These are phyloP conservation scores for Elymus sibiricus DNA, from an alignment of 176 grass and related monocot species.

Conservation along the genomic window DNA sequence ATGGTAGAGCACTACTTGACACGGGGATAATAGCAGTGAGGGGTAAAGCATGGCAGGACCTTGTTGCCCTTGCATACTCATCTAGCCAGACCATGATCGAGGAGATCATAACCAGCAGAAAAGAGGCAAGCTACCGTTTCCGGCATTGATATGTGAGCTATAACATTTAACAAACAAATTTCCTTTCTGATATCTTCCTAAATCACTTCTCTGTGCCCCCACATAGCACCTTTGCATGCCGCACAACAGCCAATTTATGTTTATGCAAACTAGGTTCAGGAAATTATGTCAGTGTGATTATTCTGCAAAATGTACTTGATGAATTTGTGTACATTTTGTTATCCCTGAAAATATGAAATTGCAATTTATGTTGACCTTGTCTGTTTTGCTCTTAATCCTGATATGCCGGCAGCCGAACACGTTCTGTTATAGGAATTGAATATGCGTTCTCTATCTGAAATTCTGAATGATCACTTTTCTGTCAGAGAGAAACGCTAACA, in stretches of 20 bases:
- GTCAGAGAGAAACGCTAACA: background rate
- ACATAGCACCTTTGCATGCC: background rate
- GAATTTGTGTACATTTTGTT: background rate
- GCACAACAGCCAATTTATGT: background rate
- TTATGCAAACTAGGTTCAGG: background rate
- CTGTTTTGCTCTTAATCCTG: background rate
- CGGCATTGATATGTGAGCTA: constrained; percentile 21
- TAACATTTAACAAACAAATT: constrained; percentile 18
- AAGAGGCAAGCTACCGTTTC: constrained; percentile 86
- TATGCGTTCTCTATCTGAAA: background rate
- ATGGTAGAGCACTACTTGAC: constrained; percentile 82
- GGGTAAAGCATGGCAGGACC: constrained; percentile 83
- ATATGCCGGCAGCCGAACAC: background rate
- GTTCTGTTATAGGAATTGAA: background rate
- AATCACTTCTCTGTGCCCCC: background rate
- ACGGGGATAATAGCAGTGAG: constrained; percentile 84
- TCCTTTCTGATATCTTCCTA: background rate
- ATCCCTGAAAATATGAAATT: background rate
- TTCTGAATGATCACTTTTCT: background rate
- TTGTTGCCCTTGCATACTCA: constrained; percentile 58
- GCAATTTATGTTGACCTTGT: background rate
- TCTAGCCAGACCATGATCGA: constrained; percentile 58
- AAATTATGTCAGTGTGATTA: background rate
- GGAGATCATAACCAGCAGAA: constrained; percentile 57
- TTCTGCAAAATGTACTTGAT: background rate